Evolutionary conservation across 331 rosid species (phyloP).

Genomic region (Quercus tomentella): DNA sequence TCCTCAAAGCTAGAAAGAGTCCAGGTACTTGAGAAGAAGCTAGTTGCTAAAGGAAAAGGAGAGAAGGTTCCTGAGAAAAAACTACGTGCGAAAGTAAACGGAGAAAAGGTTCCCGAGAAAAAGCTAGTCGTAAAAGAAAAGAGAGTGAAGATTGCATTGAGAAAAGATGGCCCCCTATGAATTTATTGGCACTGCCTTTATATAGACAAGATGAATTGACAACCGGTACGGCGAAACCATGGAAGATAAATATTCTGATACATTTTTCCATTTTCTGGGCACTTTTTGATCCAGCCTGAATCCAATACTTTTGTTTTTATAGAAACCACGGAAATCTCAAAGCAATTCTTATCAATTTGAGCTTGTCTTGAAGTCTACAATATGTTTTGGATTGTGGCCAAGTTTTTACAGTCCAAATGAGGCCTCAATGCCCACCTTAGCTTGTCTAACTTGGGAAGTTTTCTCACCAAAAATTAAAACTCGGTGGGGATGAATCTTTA

Average conservation of each 20-base stretch:
- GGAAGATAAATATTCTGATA: too few relatives aligned
- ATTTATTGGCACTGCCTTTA: neutral
- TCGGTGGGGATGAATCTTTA: too few relatives aligned
- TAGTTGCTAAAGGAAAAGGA: too few relatives aligned
- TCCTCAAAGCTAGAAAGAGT: too few relatives aligned
- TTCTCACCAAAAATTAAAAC: too few relatives aligned
- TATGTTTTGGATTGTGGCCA: neutral
- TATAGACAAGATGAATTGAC: neutral
- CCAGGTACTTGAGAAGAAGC: too few relatives aligned
- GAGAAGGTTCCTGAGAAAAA: too few relatives aligned
- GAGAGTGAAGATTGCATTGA: conserved; percentile 5
- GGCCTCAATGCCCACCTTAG: neutral
- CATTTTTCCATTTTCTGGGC: neutral
- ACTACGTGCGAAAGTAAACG: too few relatives aligned
- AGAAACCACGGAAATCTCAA: neutral
- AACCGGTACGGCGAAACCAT: too few relatives aligned
- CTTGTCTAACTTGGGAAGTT: too few relatives aligned
- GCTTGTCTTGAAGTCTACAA: neutral
- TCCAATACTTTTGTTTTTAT: neutral
- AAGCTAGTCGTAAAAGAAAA: conserved; percentile 23
- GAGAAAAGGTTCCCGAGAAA: conserved; percentile 29
- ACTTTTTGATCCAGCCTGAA: neutral
- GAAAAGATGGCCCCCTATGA: neutral
- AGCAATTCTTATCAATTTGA: neutral
- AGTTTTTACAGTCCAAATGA: neutral